These are phyloP conservation scores for Aspergillus sp. DNA, from an alignment of 2,329 filamentous ascomycete species.

Conservation along the genomic window DNA sequence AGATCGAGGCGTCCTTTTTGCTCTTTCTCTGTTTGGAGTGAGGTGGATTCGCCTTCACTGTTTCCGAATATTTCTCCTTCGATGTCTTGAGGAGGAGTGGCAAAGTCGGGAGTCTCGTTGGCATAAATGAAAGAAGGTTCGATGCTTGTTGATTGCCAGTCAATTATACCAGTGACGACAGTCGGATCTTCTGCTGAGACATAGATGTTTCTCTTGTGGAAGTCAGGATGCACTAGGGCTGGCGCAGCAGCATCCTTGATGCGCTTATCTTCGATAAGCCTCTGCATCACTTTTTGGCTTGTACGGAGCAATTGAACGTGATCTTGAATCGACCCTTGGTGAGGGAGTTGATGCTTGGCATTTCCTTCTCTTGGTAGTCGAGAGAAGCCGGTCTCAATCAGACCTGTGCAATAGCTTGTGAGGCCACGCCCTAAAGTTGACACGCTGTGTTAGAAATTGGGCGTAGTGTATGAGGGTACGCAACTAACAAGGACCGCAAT, in stretches of 20 bases:
- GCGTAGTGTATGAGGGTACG: background rate
- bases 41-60: constrained; percentile 12
- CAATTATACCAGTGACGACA: constrained; percentile 34
- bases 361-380: constrained; percentile 20
- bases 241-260: constrained; percentile 25
- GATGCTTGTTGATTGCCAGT: constrained; percentile 37
- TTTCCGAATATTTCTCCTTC: constrained; percentile 20
- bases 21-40: constrained; percentile 15
- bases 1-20: constrained; percentile 32
- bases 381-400: constrained; percentile 27
- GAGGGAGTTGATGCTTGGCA: constrained; percentile 7
- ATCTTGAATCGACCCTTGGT: constrained; percentile 23
- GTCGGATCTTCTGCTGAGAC: constrained; percentile 34
- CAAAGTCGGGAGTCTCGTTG: constrained; percentile 33
- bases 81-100: constrained; percentile 14
- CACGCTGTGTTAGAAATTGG: constrained; percentile 1
- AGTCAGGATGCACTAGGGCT: constrained; percentile 32
- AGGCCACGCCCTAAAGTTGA: constrained; percentile 23
- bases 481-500: constrained; percentile 26
- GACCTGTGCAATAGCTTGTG: constrained; percentile 18
- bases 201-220: constrained; percentile 38
- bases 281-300: constrained; percentile 26
- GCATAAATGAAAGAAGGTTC: constrained; percentile 36
- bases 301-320: constrained; percentile 17
- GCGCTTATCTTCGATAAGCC: constrained; percentile 23